Conservation (phyloP, 2,329 filamentous ascomycete species). For the Aspergillus candidus region DNA sequence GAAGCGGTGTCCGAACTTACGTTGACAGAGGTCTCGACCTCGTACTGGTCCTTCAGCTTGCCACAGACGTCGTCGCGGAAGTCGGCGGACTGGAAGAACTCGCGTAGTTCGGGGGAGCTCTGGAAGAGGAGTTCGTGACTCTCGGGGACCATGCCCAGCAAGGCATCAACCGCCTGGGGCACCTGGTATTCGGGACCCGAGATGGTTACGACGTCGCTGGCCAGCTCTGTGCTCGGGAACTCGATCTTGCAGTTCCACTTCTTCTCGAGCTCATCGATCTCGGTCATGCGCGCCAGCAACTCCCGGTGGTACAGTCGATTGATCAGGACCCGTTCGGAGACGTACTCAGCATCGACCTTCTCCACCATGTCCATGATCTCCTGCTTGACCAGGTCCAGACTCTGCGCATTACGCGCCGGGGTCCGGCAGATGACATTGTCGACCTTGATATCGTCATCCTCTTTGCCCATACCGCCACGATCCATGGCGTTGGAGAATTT, state of each 20-base stretch:
- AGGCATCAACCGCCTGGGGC: constrained; percentile 90
- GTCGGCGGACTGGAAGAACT: constrained; percentile 73
- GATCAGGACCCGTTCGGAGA: constrained; percentile 86
- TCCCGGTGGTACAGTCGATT: constrained; percentile 94
- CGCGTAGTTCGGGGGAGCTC: constrained; percentile 66
- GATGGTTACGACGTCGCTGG: constrained; percentile 91
- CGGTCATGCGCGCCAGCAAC: constrained; percentile 76
- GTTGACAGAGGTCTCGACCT: constrained; percentile 76
- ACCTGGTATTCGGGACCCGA: constrained; percentile 98
- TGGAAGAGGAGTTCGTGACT: constrained; percentile 85
- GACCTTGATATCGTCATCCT: constrained; percentile 96
- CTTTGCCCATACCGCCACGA: constrained; percentile 82
- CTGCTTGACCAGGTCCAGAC: constrained; percentile 92
- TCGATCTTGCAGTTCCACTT: constrained; percentile 99
- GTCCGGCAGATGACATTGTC: constrained; percentile 99
- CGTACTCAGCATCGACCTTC: constrained; percentile 93
- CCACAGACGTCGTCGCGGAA: constrained; percentile 73
- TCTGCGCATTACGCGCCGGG: constrained; percentile 92
- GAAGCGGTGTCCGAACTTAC: constrained; percentile 28
- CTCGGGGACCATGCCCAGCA: constrained; percentile 96
- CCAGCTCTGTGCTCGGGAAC: constrained; percentile 95
- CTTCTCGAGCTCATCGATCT: constrained; percentile 93
- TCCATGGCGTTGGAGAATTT: constrained; percentile 99
- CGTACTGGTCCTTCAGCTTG: constrained; percentile 85
- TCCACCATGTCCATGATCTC: constrained; percentile 99